Percentiles rank a stretch among this genome's conserved stretches.
These are phyloP conservation scores for Trichoderma parareesei DNA, from an alignment of 495 filamentous ascomycete genomes.

Conservation along the genomic window DNA sequence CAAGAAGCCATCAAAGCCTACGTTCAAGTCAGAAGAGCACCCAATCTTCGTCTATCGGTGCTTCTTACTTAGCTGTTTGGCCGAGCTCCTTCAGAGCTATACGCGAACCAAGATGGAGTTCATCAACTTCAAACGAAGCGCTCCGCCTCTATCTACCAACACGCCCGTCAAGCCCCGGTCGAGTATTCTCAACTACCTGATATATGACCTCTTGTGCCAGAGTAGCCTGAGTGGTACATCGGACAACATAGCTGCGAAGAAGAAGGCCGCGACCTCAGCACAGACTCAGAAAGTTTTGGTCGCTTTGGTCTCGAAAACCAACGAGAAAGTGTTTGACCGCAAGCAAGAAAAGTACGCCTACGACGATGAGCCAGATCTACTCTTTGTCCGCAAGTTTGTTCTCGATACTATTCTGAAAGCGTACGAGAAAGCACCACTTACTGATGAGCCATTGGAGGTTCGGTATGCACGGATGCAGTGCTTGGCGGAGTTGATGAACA, in stretches of 20 bases:
- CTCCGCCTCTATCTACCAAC: conserved; percentile 57
- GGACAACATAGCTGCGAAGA: conserved; percentile 69
- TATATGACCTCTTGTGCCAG: conserved; percentile 75
- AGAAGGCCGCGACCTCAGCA: conserved; percentile 70
- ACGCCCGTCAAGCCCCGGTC: conserved; percentile 93
- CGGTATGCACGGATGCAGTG: conserved; percentile 82
- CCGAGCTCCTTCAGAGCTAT: conserved; percentile 88
- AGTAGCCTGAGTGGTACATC: conserved; percentile 60
- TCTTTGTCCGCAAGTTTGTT: conserved; percentile 89
- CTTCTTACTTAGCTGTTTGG: conserved; percentile 87
- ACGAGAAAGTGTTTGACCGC: conserved; percentile 55
- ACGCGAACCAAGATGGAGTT: conserved; percentile 95
- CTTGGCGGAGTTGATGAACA: conserved; percentile 84
- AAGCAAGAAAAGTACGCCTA: conserved; percentile 46
- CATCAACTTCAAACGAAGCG: conserved; percentile 92
- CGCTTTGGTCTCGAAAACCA: conserved; percentile 78
- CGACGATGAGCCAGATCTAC: conserved; percentile 77
- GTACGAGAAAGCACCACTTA: conserved; percentile 79
- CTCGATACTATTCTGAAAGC: conserved; percentile 86
- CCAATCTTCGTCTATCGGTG: conserved; percentile 94
- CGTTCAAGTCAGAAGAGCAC: conserved; percentile 88
- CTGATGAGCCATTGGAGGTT: conserved; percentile 70
- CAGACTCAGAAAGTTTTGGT: conserved; percentile 82
- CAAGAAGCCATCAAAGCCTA: conserved; percentile 64
- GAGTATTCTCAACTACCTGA: conserved; percentile 84